These are phyloP conservation scores for Malassezia obtusa DNA, from an alignment of 1,284 basidiomycete genomes.

Conservation along the genomic window DNA sequence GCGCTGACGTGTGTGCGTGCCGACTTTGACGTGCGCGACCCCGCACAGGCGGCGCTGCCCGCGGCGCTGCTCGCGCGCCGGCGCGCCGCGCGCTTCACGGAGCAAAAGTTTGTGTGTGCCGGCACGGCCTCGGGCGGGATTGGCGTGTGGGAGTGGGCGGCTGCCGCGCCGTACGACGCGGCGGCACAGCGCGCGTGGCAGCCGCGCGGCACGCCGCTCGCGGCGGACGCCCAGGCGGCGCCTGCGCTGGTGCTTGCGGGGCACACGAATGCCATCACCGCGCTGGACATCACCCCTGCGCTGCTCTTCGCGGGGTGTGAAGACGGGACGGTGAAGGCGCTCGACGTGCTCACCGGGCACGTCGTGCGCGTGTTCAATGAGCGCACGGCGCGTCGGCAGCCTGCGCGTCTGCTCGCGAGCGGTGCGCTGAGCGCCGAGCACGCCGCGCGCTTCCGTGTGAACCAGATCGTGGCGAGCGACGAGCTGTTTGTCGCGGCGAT, in stretches of 20 bases:
- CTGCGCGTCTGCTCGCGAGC: slow-evolving; percentile 56
- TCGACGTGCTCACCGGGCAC: slow-evolving; percentile 58
- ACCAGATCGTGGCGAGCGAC: slow-evolving; percentile 58
- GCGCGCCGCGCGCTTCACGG: slow-evolving; percentile 24
- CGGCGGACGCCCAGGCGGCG: slow-evolving; percentile 57
- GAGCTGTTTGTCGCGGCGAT: slow-evolving; percentile 60
- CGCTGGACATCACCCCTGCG: slow-evolving; percentile 28
- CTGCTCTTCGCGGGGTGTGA: slow-evolving; percentile 44
- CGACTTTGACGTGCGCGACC: slow-evolving; percentile 35
- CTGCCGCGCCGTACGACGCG: slow-evolving; percentile 19
- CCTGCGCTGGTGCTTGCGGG: slow-evolving; percentile 34
- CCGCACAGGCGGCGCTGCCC: slow-evolving; percentile 13
- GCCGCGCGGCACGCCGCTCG: slow-evolving; percentile 52
- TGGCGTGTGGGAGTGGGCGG: slow-evolving; percentile 38
- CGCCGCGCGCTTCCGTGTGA: slow-evolving; percentile 54
- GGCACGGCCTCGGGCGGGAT: slow-evolving; percentile 36
- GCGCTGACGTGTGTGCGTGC: slow-evolving; percentile 29
- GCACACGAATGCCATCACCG: slow-evolving; percentile 34
- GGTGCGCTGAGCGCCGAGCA: slow-evolving; percentile 49
- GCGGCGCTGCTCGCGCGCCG: slow-evolving; percentile 9
- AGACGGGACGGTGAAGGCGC: slow-evolving; percentile 58
- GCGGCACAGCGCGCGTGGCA: slow-evolving; percentile 28
- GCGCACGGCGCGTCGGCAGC: slow-evolving; percentile 46
- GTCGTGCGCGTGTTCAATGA: slow-evolving; percentile 43
- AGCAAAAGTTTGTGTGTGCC: slow-evolving; percentile 35